Evolutionary conservation across 2,329 filamentous ascomycete genomes (phyloP).

Genomic region (Beauveria scarabaeidicola): DNA sequence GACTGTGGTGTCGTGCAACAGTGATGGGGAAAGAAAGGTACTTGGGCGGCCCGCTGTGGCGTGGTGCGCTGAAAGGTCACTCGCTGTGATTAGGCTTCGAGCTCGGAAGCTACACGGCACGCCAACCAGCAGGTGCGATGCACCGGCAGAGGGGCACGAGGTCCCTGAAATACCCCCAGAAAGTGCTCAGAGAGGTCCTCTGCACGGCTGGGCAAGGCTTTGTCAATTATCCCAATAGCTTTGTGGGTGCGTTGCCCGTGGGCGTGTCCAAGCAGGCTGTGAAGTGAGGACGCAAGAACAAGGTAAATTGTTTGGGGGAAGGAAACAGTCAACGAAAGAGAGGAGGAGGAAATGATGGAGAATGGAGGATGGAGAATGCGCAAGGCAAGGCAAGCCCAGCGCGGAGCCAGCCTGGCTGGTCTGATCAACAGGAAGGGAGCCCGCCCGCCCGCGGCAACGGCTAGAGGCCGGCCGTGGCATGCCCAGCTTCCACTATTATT

Average conservation of each 20-base stretch:
- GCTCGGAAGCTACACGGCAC: neutral
- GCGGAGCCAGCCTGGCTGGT: conserved; percentile 3
- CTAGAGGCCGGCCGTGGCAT: neutral
- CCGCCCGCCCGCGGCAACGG: neutral
- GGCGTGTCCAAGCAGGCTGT: neutral
- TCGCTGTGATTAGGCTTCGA: neutral
- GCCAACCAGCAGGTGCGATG: neutral
- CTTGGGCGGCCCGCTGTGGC: neutral
- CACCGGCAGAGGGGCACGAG: neutral
- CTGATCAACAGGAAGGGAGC: conserved; percentile 6
- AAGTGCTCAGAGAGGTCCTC: neutral
- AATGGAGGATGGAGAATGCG: neutral
- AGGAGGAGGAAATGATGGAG: neutral
- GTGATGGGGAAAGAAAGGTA: neutral
- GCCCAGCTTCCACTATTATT: neutral
- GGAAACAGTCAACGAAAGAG: neutral
- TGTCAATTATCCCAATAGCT: neutral
- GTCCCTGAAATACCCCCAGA: neutral
- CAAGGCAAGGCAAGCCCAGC: neutral
- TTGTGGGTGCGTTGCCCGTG: neutral
- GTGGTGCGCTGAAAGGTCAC: neutral
- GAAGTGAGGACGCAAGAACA: neutral
- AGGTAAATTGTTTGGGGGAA: neutral
- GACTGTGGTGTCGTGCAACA: conserved; percentile 1
- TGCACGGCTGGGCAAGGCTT: neutral